phyloP scores from a whole-genome alignment of 768 basidiomycete species.

The Mycena sanguinolenta region DNA sequence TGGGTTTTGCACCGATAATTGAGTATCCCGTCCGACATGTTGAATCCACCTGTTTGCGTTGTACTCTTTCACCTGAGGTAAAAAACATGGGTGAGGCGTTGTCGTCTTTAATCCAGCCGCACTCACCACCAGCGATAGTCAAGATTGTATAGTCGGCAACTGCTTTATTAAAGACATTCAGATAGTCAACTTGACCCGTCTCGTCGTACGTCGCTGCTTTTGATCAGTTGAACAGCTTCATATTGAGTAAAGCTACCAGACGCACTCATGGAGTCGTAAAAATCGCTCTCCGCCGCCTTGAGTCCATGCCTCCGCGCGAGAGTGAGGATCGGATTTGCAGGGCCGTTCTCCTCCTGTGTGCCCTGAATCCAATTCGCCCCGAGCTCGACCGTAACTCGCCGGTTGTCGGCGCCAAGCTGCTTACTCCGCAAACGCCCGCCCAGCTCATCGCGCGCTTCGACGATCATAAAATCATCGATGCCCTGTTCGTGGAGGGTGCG shows the following conservation, averaged over 20 bases:
- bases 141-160: not conserved
- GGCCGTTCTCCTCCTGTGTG: conserved; percentile 59
- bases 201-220: conserved; percentile 60
- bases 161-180: conserved; percentile 39
- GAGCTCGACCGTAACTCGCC: conserved; percentile 61
- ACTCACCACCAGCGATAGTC: conserved; percentile 47
- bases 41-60: conserved; percentile 63
- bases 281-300: conserved; percentile 58
- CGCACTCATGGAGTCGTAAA: conserved; percentile 60
- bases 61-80: conserved; percentile 48
- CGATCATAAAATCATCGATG: conserved; percentile 68
- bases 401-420: conserved; percentile 55
- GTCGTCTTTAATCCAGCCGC: not conserved
- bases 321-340: conserved; percentile 70
- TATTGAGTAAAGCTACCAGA: conserved; percentile 41
- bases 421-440: conserved; percentile 72
- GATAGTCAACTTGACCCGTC: conserved; percentile 62
- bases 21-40: conserved; percentile 68
- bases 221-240: not conserved
- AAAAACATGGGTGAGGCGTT: conserved; percentile 7
- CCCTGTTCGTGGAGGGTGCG: conserved; percentile 67
- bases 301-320: conserved; percentile 70
- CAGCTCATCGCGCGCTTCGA: conserved; percentile 70
- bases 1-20: conserved; percentile 60
- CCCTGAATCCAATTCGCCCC: conserved; percentile 76